These are phyloP conservation scores for Eucalyptus regnans DNA, from an alignment of 345 rosid genomes.

Conservation along the genomic window DNA sequence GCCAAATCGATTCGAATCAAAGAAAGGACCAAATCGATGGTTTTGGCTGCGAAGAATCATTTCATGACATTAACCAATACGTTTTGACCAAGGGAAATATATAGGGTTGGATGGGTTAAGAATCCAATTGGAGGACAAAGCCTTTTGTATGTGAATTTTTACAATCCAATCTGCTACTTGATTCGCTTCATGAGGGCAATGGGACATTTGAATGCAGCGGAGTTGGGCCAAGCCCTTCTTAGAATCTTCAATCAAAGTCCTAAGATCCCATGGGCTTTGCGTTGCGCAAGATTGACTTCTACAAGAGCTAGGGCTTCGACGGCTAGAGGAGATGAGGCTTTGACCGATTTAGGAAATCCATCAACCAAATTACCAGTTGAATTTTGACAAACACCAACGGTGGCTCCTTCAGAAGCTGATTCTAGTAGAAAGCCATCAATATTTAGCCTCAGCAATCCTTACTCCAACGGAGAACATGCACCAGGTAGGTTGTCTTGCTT, in stretches of 20 bases:
- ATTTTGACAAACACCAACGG: neutral
- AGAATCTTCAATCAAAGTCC: neutral
- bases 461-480: neutral
- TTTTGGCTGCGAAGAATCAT: no score
- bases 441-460: neutral
- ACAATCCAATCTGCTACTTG: rapidly evolving
- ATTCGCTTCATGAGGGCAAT: no score
- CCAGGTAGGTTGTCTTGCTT: neutral
- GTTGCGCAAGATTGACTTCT: neutral
- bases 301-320: neutral
- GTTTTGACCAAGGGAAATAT: no score
- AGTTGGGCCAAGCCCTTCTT: neutral
- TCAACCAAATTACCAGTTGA: neutral
- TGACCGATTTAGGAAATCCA: neutral
- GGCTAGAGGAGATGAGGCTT: neutral
- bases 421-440: neutral
- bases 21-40: neutral
- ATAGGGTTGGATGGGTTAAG: neutral
- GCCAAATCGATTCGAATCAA: neutral
- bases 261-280: no score
- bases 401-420: neutral
- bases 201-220: neutral
- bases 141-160: neutral
- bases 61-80: no score
- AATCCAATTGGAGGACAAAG: neutral